Evolutionary conservation across 1,139 yeast genomes (phyloP), one percentile per base, ranked within the genome.

Genomic region (Geotrichum klebahnii): DNA sequence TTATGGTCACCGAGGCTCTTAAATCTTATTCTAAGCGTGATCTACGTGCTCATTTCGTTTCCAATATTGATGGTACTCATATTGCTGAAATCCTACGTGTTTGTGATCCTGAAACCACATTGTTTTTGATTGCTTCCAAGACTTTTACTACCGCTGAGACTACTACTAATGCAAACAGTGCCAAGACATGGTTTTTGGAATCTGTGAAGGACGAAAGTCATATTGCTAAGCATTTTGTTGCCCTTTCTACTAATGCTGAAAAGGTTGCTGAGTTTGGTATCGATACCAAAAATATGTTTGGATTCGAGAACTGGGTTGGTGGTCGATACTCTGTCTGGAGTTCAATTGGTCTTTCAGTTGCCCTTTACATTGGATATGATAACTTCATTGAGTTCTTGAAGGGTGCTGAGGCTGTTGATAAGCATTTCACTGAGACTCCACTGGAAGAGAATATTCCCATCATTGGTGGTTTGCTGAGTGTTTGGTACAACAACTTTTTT

Each of bases 281-380:
- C 61, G 97, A 92, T 76, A 82, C 96, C 69, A 84, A 82, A 71
- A 92, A 92, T 78, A 92, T 92, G 98, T 92, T 92, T 73, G 97
- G 95, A 55, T 92, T 92, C 66, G 97, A 89, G 72, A 84, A 76
- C 75, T 92, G 98, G 98, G 98, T 92, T 57, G 98, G 98, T 66
- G 98, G 98, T 66, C 84, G 98, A 73, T 92, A 92, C 81, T 90
- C 97, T 23, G 98, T 92, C 54, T 92, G 98, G 98, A 87, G 96
- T 40, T 94, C 98, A 59, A 92, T 92, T 71, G 98, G 98, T 57
- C 81, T 92, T 63, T 87, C 97, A 32, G 92, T 92, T 57, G 95
- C 96, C 63, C 75, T 92, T 64, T 92, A 85, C 80, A 84, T 92
- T 71, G 98, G 98, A 57, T 92, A 70, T 69, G 97, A 92, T 59